Evolutionary conservation across 2,329 filamentous ascomycete genomes (phyloP).

Genomic region (Westerdykella sp.): DNA sequence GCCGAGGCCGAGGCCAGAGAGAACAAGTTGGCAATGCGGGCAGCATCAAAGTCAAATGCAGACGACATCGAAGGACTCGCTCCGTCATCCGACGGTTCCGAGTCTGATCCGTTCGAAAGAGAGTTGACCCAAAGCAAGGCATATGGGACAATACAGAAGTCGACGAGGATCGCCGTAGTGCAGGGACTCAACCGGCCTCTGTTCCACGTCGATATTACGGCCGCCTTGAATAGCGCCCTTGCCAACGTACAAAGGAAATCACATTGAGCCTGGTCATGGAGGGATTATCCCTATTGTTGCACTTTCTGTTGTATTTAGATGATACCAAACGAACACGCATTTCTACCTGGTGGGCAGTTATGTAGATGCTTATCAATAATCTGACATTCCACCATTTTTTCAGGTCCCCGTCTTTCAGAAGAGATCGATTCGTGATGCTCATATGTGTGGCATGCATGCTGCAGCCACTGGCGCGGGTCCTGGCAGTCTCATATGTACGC

Average conservation of each 20-base stretch:
- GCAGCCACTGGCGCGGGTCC: no score
- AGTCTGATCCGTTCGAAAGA: slow-evolving; percentile 28
- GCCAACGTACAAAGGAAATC: slow-evolving; percentile 56
- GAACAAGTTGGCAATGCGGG: slow-evolving; percentile 43
- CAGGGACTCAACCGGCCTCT: slow-evolving; percentile 83
- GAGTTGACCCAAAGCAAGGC: slow-evolving; percentile 27
- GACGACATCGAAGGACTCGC: slow-evolving; percentile 13
- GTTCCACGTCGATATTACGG: slow-evolving; percentile 91
- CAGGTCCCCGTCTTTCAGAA: no score
- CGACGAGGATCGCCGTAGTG: slow-evolving; percentile 51
- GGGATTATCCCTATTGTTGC: no score
- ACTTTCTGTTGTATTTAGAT: no score
- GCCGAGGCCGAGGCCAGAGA: slow-evolving; percentile 61
- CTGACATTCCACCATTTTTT: no score
- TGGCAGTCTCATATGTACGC: no score
- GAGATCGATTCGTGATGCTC: no score
- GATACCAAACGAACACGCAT: no score
- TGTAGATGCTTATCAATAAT: no score
- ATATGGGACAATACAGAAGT: slow-evolving; percentile 28
- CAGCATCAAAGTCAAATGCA: slow-evolving; percentile 47
- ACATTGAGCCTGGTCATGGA: slow-evolving; percentile 13
- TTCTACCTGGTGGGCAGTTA: no score
- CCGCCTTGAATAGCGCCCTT: slow-evolving; percentile 83
- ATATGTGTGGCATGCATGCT: no score
- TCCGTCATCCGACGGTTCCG: slow-evolving; percentile 10